phyloP scores from a whole-genome alignment of 148 eudicot genomes.

The Hydrangea macrophylla region DNA sequence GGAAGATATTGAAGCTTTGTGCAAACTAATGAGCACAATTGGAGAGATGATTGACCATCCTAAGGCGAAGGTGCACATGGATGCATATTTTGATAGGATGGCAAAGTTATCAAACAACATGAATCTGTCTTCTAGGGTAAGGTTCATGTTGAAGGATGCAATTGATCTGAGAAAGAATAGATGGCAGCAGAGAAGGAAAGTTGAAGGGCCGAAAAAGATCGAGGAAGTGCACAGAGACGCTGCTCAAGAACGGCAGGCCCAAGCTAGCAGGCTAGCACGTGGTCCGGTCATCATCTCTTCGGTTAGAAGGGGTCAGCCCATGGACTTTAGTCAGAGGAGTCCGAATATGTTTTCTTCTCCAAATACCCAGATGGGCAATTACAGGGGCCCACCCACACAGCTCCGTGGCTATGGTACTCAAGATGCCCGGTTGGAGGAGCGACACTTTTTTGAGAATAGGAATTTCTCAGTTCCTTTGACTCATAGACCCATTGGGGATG shows the following conservation, averaged over 20 bases:
- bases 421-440: conserved; percentile 56
- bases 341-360: conserved; percentile 46
- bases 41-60: conserved; percentile 86
- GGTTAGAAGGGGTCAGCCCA: conserved; percentile 51
- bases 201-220: conserved; percentile 91
- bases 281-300: conserved; percentile 52
- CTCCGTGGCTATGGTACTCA: conserved; percentile 57
- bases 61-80: conserved; percentile 75
- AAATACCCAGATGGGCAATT: conserved; percentile 45
- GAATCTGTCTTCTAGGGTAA: conserved; percentile 64
- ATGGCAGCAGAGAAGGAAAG: conserved; percentile 86
- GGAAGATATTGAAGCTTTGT: conserved; percentile 78
- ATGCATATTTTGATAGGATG: conserved; percentile 66
- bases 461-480: conserved; percentile 53
- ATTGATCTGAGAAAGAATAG: conserved; percentile 79
- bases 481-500: conserved; percentile 57
- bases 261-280: conserved; percentile 52
- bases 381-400: conserved; percentile 43
- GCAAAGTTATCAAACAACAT: conserved; percentile 59
- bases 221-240: conserved; percentile 90
- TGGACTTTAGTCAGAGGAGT: conserved; percentile 59
- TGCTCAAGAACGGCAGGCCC: conserved; percentile 83
- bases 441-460: conserved; percentile 52
- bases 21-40: conserved; percentile 93
- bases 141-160: conserved; percentile 81